Evolutionary conservation across 495 filamentous ascomycete genomes (phyloP).

Genomic region (Hypoxylon fragiforme): DNA sequence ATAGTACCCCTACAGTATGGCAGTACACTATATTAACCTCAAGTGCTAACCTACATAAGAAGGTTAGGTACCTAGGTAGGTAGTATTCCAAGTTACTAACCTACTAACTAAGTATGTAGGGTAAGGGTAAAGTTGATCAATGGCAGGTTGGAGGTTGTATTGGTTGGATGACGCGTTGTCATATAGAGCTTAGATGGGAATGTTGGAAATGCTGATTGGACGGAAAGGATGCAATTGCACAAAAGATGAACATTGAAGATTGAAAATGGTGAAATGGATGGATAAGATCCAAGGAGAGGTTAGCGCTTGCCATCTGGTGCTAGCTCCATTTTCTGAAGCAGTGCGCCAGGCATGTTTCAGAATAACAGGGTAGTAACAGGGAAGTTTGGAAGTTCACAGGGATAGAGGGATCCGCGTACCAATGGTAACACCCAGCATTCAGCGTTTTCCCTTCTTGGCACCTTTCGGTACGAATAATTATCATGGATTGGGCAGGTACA

Average conservation of each 20-base stretch:
- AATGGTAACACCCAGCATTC: conserved; percentile 26
- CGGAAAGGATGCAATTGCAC: conserved; percentile 11
- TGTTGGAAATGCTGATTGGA: conserved; percentile 18
- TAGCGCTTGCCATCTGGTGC: conserved; percentile 35
- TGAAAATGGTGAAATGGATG: conserved; percentile 11
- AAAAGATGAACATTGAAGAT: background rate
- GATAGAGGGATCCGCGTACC: conserved; percentile 28
- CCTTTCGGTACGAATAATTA: too few relatives aligned
- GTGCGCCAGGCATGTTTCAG: conserved; percentile 41
- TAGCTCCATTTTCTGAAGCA: conserved; percentile 39
- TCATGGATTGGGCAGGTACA: conserved; percentile 23
- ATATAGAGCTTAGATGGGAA: background rate
- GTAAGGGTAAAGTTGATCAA: background rate
- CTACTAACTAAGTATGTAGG: too few relatives aligned
- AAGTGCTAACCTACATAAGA: too few relatives aligned
- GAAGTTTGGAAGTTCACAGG: conserved; percentile 25
- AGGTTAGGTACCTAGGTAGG: background rate
- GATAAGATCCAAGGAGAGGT: conserved; percentile 22
- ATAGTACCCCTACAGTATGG: too few relatives aligned
- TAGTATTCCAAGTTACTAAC: background rate
- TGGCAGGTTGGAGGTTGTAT: conserved; percentile 8
- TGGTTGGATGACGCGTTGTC: conserved; percentile 14
- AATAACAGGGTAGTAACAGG: conserved; percentile 31
- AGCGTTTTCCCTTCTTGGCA: conserved; percentile 26
- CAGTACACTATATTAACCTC: too few relatives aligned